A percentile compares a stretch with the other conserved stretches of the same genome.
Evolutionary conservation across 2,329 filamentous ascomycete species (phyloP).

Genomic region (Monosporascus sp.): DNA sequence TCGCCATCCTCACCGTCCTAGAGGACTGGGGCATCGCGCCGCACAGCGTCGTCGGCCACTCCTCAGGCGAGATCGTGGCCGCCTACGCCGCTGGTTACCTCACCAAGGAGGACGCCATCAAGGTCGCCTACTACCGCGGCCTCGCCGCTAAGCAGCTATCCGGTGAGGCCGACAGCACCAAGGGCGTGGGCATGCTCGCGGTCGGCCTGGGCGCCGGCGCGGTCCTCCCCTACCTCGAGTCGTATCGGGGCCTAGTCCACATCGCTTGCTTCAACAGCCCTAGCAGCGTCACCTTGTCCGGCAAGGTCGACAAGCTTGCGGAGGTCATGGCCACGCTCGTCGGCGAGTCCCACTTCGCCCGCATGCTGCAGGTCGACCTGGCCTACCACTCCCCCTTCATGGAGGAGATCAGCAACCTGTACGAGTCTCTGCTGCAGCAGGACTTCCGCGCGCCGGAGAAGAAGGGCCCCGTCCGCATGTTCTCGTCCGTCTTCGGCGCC

Average conservation of each 20-base stretch:
- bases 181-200: conserved; percentile 18
- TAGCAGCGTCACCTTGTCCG: conserved; percentile 20
- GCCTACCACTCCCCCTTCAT: conserved; percentile 19
- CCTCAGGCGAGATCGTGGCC: conserved; percentile 18
- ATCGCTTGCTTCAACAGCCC: conserved; percentile 26
- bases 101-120: conserved; percentile 6
- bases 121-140: conserved; percentile 12
- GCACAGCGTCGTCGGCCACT: conserved; percentile 12
- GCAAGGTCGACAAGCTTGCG: neutral
- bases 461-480: conserved; percentile 15
- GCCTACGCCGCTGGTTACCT: conserved; percentile 8
- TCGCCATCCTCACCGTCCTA: conserved; percentile 6
- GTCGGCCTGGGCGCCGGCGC: conserved; percentile 9
- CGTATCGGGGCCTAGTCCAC: neutral
- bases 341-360: conserved; percentile 13
- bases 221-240: neutral
- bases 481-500: neutral
- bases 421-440: too few relatives aligned
- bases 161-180: neutral
- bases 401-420: too few relatives aligned
- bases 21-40: conserved; percentile 7
- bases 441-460: too few relatives aligned
- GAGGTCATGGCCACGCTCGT: conserved; percentile 3
- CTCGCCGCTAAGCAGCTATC: neutral
- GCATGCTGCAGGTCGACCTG: conserved; percentile 16